phyloP scores from a whole-genome alignment of 2,329 filamentous ascomycete species.

The Dactylella cylindrospora region DNA sequence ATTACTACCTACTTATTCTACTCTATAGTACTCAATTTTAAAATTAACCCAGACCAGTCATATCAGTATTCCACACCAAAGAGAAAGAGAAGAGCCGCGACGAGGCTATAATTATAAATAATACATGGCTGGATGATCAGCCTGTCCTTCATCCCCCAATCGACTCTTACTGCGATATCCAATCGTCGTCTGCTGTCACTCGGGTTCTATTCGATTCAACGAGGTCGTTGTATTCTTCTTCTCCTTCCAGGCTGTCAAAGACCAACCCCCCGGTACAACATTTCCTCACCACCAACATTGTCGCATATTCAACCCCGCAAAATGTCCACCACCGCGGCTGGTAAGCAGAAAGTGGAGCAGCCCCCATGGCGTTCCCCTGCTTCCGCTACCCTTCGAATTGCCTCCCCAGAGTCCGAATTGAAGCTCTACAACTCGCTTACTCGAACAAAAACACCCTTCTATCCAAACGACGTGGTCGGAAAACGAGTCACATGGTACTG shows the following conservation, averaged over 20 bases:
- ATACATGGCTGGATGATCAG: constrained; percentile 26
- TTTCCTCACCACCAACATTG: constrained; percentile 18
- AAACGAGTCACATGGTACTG: constrained; percentile 80
- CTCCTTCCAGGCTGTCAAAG: not conserved
- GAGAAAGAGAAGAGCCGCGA: too few species aligned
- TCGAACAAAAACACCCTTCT: constrained; percentile 70
- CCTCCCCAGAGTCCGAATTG: constrained; percentile 52
- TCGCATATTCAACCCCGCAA: constrained; percentile 24
- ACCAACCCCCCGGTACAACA: not conserved
- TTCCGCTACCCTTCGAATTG: constrained; percentile 56
- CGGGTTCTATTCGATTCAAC: not conserved
- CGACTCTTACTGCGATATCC: constrained; percentile 5
- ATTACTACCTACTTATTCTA: too few species aligned
- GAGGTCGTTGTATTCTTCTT: not conserved
- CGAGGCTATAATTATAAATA: too few species aligned
- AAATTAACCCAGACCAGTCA: too few species aligned
- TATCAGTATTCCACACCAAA: too few species aligned
- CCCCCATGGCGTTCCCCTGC: constrained; percentile 38
- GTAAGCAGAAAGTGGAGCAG: constrained; percentile 42
- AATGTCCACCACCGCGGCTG: constrained; percentile 36
- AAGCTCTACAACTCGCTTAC: constrained; percentile 81
- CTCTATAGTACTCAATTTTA: too few species aligned
- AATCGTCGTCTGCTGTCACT: constrained; percentile 8
- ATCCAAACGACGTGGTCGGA: constrained; percentile 67
- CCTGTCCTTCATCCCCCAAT: constrained; percentile 17